Conservation (phyloP, 495 filamentous ascomycete species). For the Margaritispora aquatica region DNA sequence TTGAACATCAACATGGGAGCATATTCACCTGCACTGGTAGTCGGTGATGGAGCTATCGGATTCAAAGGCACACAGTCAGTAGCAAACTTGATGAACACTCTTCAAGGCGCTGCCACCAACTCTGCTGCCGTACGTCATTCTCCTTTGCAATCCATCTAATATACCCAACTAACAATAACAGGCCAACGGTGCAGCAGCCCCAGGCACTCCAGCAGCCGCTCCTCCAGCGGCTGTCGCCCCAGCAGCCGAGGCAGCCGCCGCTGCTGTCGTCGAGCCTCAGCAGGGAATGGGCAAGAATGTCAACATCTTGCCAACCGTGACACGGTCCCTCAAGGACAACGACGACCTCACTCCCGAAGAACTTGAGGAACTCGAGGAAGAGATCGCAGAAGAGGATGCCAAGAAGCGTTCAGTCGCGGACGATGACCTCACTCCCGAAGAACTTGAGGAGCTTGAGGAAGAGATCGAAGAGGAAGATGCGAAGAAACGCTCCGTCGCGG, state of each 20-base stretch:
- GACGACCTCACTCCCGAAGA: background rate
- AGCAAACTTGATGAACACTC: constrained; percentile 17
- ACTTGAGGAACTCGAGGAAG: background rate
- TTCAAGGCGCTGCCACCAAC: constrained; percentile 6
- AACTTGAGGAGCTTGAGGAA: background rate
- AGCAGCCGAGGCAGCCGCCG: background rate
- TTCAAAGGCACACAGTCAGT: constrained; percentile 36
- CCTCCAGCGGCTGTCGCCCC: background rate
- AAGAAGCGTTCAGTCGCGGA: background rate
- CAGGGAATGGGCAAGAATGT: constrained; percentile 14
- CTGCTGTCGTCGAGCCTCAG: background rate
- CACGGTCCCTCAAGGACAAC: too few species aligned
- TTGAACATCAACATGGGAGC: constrained; percentile 55
- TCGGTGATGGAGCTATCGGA: constrained; percentile 52
- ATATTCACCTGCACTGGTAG: constrained; percentile 52
- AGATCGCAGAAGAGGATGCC: background rate
- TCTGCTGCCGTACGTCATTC: background rate
- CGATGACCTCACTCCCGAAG: background rate
- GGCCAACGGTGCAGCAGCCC: background rate
- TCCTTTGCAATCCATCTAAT: background rate
- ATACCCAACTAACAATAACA: background rate
- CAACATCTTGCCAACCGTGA: too few species aligned
- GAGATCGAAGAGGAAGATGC: background rate
- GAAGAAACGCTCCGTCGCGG: too few species aligned
- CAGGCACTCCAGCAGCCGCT: background rate